These are phyloP conservation scores for Phytopythium vexans DNA, from an alignment of 352 stramenopile species.

Conservation along the genomic window DNA sequence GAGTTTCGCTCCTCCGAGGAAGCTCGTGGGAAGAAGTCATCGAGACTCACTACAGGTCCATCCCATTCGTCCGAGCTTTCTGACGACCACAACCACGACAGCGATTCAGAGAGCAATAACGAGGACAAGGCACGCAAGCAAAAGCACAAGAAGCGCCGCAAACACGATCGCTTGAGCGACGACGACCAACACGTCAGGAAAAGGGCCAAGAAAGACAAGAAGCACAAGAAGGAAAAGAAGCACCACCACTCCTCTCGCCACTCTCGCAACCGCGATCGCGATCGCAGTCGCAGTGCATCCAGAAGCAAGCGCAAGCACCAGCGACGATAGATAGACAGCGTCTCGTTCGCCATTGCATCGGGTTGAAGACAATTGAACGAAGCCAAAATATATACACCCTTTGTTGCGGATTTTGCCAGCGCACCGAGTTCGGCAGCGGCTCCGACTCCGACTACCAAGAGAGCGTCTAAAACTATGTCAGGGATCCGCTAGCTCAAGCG, in stretches of 20 bases:
- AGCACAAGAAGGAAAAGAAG: conserved; percentile 31
- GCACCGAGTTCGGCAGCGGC: no score
- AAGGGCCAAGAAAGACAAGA: conserved; percentile 22
- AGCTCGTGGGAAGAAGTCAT: no score
- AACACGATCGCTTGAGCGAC: conserved; percentile 7
- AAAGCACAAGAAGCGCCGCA: conserved; percentile 17
- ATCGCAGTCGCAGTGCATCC: conserved; percentile 10
- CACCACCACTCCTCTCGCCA: conserved; percentile 27
- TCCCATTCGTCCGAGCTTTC: no score
- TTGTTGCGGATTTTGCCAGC: no score
- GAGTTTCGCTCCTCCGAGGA: no score
- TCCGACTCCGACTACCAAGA: no score
- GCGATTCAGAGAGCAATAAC: background rate
- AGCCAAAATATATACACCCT: conserved; percentile 13
- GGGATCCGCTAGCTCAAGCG: no score
- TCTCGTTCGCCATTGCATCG: background rate
- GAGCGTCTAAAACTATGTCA: no score
- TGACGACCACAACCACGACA: background rate
- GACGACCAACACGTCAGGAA: conserved; percentile 17
- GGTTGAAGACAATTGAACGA: conserved; percentile 18
- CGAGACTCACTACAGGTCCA: no score
- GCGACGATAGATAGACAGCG: background rate
- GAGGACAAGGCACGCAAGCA: conserved; percentile 9
- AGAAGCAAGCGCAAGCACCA: conserved; percentile 1
- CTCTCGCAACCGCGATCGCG: conserved; percentile 22